A percentile compares a stretch with the other conserved stretches of the same genome.
These are phyloP conservation scores for Thielaviopsis ethacetica DNA, from an alignment of 2,329 filamentous ascomycete genomes.

Conservation along the genomic window DNA sequence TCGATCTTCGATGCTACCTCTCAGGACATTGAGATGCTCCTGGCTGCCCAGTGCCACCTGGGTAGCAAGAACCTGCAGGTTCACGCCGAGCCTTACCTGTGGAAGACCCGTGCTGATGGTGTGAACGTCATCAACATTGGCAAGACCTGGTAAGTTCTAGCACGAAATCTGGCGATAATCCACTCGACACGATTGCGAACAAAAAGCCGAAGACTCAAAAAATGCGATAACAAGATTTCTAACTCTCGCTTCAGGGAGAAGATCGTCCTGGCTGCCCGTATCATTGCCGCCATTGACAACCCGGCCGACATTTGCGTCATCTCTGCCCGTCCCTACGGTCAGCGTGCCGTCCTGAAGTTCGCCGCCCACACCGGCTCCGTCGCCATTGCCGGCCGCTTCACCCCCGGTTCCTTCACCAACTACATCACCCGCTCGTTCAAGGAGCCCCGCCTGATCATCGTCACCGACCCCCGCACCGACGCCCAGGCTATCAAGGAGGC, in stretches of 20 bases:
- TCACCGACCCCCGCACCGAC: constrained; percentile 98
- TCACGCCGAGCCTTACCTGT: constrained; percentile 99
- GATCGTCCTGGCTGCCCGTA: constrained; percentile 95
- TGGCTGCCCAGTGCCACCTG: constrained; percentile 90
- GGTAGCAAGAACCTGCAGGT: constrained; percentile 99
- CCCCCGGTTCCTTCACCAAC: constrained; percentile 99
- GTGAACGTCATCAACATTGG: constrained; percentile 99
- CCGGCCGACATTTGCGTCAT: constrained; percentile 98
- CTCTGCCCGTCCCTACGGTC: constrained; percentile 97
- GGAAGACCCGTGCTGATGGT: constrained; percentile 97
- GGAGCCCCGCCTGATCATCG: constrained; percentile 98
- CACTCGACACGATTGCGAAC: background rate
- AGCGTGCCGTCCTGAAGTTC: constrained; percentile 99
- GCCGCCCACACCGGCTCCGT: constrained; percentile 94
- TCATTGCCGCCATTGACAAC: constrained; percentile 99
- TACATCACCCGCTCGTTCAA: constrained; percentile 99
- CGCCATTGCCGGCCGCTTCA: constrained; percentile 98
- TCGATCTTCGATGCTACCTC: constrained; percentile 91
- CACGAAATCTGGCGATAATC: background rate
- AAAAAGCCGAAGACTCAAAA: background rate
- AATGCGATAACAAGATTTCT: constrained; percentile 12
- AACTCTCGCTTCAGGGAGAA: constrained; percentile 61
- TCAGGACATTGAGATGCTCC: constrained; percentile 98
- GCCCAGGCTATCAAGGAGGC: constrained; percentile 99
- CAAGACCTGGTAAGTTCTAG: constrained; percentile 80